Conservation (phyloP, 441 rosid genomes). For the Corymbia calophylla region DNA sequence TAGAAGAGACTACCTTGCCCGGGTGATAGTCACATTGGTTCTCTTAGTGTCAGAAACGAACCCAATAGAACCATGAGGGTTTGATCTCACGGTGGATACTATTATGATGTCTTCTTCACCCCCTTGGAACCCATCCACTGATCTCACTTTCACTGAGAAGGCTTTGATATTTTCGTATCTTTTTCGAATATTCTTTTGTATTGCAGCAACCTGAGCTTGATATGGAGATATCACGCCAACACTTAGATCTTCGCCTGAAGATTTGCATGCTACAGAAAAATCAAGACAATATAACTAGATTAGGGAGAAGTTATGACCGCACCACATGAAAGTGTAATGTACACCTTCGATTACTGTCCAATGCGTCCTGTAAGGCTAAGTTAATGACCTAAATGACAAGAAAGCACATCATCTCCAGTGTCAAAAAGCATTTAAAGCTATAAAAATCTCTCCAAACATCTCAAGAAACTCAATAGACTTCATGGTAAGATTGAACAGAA, state of each 20-base stretch:
- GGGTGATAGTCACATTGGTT: constrained; percentile 38
- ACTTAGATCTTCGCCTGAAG: constrained; percentile 7
- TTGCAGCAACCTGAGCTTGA: constrained; percentile 32
- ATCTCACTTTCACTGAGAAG: constrained; percentile 21
- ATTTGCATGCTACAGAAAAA: constrained; percentile 18
- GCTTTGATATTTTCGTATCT: constrained; percentile 6
- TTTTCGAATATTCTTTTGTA: constrained; percentile 26
- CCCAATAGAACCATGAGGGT: constrained; percentile 19
- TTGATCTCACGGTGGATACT: constrained; percentile 43
- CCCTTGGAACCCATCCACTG: constrained; percentile 54
- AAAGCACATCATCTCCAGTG: neutral
- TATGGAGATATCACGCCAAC: constrained; percentile 43
- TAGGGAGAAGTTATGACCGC: neutral
- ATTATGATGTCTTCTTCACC: constrained; percentile 49
- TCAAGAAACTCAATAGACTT: neutral
- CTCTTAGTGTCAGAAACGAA: constrained; percentile 24
- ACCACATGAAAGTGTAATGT: neutral
- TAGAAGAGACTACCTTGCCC: constrained; percentile 25
- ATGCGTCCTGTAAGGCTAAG: neutral
- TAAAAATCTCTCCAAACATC: neutral
- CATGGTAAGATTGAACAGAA: neutral
- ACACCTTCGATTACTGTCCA: neutral
- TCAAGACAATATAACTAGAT: neutral
- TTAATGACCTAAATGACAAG: neutral
- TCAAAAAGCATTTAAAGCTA: neutral